These are phyloP conservation scores for Coprinopsis cinerea DNA, from an alignment of 768 basidiomycete species.

Conservation along the genomic window DNA sequence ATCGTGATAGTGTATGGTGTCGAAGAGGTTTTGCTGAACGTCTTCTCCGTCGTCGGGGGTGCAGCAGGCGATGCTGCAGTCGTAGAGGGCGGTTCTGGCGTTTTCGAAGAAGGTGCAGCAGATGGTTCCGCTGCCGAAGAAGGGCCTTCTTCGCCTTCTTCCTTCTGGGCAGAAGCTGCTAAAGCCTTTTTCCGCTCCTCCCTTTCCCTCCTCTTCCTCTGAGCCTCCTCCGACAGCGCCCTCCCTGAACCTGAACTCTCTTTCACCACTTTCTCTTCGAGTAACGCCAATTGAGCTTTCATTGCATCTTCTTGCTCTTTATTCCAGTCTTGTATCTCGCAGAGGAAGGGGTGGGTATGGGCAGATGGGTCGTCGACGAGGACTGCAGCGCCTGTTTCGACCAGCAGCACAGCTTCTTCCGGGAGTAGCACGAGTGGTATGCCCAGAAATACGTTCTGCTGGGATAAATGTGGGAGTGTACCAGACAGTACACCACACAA, in stretches of 20 bases:
- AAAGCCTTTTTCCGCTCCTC: conserved; percentile 39
- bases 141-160: not conserved
- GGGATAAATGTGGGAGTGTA: conserved; percentile 89
- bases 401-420: conserved; percentile 87
- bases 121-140: not conserved
- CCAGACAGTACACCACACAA: conserved; percentile 85
- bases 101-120: not conserved
- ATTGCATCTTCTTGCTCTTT: conserved; percentile 39
- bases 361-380: conserved; percentile 68
- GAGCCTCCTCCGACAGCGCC: conserved; percentile 56
- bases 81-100: not conserved
- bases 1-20: conserved; percentile 53
- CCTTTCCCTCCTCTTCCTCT: conserved; percentile 66
- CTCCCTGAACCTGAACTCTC: conserved; percentile 31
- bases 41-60: conserved; percentile 7
- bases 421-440: conserved; percentile 84
- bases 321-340: conserved; percentile 51
- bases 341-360: conserved; percentile 41
- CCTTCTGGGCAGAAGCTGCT: conserved; percentile 3
- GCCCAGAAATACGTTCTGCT: conserved; percentile 95
- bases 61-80: conserved; percentile 8
- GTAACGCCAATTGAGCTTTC: conserved; percentile 41
- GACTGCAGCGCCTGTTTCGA: conserved; percentile 76
- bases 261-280: conserved; percentile 45
- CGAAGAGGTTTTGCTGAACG: conserved; percentile 8